Conservation (phyloP, 2,329 filamentous ascomycete species). For the Cercospora berteroae region DNA sequence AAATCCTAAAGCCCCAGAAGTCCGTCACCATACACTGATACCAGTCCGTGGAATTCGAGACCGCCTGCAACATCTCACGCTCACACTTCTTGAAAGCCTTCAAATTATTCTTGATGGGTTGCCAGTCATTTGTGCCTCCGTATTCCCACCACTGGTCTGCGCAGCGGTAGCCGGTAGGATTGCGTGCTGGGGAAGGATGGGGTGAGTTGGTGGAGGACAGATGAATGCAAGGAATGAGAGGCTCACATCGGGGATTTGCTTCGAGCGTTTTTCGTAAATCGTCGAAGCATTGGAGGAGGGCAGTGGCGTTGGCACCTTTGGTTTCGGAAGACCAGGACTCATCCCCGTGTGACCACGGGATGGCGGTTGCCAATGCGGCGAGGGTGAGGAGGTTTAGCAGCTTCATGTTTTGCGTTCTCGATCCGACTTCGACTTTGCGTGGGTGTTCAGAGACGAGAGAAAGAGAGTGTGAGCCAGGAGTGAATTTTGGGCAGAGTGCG, state of each 20-base stretch:
- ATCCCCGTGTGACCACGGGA: accelerated
- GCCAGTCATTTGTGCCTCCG: not conserved
- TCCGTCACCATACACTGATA: no score
- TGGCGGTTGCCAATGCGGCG: not conserved
- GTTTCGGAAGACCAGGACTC: not conserved
- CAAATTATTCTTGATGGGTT: not conserved
- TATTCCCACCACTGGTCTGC: not conserved
- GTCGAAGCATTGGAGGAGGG: not conserved
- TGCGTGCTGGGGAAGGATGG: not conserved
- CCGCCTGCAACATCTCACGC: not conserved
- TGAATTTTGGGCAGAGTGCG: not conserved
- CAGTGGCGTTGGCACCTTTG: not conserved
- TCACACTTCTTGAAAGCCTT: not conserved
- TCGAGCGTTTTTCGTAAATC: not conserved
- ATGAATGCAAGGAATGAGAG: not conserved
- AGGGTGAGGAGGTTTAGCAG: not conserved
- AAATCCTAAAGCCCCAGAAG: no score
- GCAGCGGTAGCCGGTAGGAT: not conserved
- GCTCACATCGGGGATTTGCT: not conserved
- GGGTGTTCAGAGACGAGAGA: not conserved
- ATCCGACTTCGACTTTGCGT: not conserved
- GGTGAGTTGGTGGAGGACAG: not conserved
- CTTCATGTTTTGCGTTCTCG: not conserved
- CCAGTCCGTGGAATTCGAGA: no score
- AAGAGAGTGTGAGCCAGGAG: not conserved